phyloP scores from a whole-genome alignment of 176 grass and related monocot species.

The Carex pumila region DNA sequence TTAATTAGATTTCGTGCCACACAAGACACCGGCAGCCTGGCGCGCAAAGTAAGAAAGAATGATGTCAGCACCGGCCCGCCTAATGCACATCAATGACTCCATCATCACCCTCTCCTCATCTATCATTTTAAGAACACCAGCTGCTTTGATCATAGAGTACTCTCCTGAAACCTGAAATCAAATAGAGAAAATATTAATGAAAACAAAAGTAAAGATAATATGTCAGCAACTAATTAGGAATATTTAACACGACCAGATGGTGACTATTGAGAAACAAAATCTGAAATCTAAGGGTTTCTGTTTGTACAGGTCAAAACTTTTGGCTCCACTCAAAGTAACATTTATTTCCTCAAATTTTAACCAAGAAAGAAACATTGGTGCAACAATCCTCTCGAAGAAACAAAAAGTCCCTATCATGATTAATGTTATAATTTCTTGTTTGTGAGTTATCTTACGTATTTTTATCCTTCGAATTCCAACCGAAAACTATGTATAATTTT shows the following conservation, averaged over 20 bases:
- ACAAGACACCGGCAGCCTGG: slow-evolving; percentile 65
- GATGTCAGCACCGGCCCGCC: slow-evolving; percentile 74
- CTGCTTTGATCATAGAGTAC: slow-evolving; percentile 96
- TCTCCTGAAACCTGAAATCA: slow-evolving; percentile 82
- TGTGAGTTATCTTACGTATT: too few species aligned
- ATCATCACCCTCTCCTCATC: slow-evolving; percentile 98
- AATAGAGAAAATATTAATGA: background rate
- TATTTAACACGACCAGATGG: background rate
- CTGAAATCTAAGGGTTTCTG: background rate
- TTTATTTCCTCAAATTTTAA: background rate
- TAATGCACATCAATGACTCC: slow-evolving; percentile 88
- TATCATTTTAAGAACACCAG: slow-evolving; percentile 62
- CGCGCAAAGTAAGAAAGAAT: slow-evolving; percentile 94
- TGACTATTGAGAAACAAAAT: background rate
- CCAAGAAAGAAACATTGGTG: background rate
- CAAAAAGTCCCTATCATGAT: background rate
- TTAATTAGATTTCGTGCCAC: slow-evolving; percentile 43
- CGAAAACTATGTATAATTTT: too few species aligned
- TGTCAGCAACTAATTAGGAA: background rate
- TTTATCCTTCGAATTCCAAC: too few species aligned
- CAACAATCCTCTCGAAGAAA: background rate
- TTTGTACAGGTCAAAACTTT: background rate
- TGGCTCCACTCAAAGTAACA: background rate
- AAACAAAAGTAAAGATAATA: background rate
- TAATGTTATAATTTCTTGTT: too few species aligned